Conservation (phyloP, 345 rosid genomes). For the Camelina hispida region DNA sequence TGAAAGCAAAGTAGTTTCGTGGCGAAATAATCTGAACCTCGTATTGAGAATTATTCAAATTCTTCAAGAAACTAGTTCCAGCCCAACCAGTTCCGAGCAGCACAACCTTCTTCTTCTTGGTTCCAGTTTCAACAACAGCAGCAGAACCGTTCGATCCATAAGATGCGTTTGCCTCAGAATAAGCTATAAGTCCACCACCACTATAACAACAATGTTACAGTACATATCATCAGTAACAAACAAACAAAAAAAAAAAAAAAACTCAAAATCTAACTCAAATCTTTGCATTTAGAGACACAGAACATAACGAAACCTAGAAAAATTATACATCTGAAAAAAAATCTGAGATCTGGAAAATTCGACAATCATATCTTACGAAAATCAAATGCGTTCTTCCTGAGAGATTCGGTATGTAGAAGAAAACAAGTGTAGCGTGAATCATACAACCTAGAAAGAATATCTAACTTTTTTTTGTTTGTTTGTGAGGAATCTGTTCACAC, state of each 20-base stretch:
- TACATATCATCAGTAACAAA: constrained; percentile 15
- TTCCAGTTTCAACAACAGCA: constrained; percentile 47
- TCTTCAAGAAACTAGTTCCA: constrained; percentile 88
- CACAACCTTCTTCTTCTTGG: constrained; percentile 86
- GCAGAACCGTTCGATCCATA: constrained; percentile 35
- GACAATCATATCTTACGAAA: background rate
- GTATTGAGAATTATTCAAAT: constrained; percentile 61
- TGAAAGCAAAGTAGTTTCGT: constrained; percentile 96
- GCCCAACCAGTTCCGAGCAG: constrained; percentile 99
- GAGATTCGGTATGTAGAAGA: constrained; percentile 16
- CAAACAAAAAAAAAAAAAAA: background rate
- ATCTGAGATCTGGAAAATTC: constrained; percentile 32
- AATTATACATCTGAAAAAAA: constrained; percentile 12
- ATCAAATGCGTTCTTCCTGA: background rate
- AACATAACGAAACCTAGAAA: constrained; percentile 4
- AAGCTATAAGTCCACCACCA: constrained; percentile 87
- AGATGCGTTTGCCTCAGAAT: constrained; percentile 67
- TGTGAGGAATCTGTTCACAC: background rate
- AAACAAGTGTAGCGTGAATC: constrained; percentile 35
- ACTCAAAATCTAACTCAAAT: constrained; percentile 17
- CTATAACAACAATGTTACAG: constrained; percentile 48
- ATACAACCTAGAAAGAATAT: constrained; percentile 28
- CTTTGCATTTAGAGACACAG: background rate
- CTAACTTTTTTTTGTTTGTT: background rate
- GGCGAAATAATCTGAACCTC: constrained; percentile 95